Evolutionary conservation across 345 rosid species (phyloP).

Genomic region (Eucalyptus cloeziana): DNA sequence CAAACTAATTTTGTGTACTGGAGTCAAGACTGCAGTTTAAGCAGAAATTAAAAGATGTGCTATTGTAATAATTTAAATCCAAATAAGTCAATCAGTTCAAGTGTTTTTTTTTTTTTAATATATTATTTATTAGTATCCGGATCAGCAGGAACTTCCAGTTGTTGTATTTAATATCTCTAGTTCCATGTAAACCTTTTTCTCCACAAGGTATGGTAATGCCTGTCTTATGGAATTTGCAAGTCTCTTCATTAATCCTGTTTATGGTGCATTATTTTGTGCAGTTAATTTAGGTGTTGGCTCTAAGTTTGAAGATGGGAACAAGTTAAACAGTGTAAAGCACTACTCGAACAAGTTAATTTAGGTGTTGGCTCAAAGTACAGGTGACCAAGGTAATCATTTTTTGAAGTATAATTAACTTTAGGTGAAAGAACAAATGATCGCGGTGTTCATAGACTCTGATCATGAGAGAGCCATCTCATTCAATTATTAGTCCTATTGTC

Average conservation of each 20-base stretch:
- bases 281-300: not conserved
- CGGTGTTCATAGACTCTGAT: not conserved
- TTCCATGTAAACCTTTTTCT: not conserved
- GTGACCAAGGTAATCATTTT: not conserved
- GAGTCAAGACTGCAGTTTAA: not conserved
- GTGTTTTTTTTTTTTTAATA: not conserved
- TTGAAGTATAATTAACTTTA: not conserved
- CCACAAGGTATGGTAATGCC: not conserved
- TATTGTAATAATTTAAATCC: not conserved
- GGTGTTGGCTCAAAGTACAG: too few relatives aligned
- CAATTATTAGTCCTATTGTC: not conserved
- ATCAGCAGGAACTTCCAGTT: not conserved
- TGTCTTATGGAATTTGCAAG: not conserved
- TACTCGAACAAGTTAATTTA: too few relatives aligned
- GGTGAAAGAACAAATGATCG: not conserved
- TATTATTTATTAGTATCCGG: not conserved
- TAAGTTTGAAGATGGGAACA: not conserved
- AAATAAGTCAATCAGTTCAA: not conserved
- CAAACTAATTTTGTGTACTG: not conserved
- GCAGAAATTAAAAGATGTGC: not conserved
- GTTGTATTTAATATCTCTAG: not conserved
- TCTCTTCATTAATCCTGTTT: not conserved
- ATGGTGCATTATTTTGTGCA: not conserved
- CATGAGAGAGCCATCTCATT: not conserved
- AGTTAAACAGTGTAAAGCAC: not conserved